Evolutionary conservation across 1,139 yeast genomes (phyloP).

Genomic region (Taiozyma sp.): DNA sequence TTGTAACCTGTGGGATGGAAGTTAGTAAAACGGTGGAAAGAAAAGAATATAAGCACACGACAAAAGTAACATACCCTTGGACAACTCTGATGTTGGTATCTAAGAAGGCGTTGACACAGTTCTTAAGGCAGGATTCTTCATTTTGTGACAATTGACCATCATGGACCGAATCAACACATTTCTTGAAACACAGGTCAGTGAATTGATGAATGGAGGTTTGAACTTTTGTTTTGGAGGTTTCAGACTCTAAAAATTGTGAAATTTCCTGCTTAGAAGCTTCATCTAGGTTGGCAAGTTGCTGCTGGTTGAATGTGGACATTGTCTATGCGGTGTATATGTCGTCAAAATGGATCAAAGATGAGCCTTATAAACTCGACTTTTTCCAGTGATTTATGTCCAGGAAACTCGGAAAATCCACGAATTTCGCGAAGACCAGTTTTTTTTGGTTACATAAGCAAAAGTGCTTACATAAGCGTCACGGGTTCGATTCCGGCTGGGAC

Average conservation of each 20-base stretch:
- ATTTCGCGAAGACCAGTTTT: too few relatives aligned
- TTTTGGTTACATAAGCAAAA: too few relatives aligned
- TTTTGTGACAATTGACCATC: slow-evolving; percentile 45
- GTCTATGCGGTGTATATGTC: background rate
- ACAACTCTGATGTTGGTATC: slow-evolving; percentile 88
- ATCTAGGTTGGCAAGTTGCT: slow-evolving; percentile 61
- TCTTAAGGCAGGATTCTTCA: slow-evolving; percentile 72
- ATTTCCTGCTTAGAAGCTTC: slow-evolving; percentile 72
- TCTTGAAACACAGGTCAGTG: slow-evolving; percentile 88
- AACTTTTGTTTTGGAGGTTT: slow-evolving; percentile 83
- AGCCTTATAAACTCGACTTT: too few relatives aligned
- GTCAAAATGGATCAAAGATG: background rate
- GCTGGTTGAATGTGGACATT: slow-evolving; percentile 56
- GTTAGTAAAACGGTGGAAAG: background rate
- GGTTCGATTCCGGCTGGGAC: background rate
- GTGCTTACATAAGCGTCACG: background rate
- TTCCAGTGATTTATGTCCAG: too few relatives aligned
- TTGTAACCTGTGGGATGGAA: slow-evolving; percentile 14
- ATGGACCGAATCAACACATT: slow-evolving; percentile 62
- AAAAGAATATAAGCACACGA: too few relatives aligned
- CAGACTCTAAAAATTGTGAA: slow-evolving; percentile 71
- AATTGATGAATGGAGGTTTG: slow-evolving; percentile 82
- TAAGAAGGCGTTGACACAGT: slow-evolving; percentile 81
- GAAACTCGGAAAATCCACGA: too few relatives aligned
- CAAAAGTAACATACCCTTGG: slow-evolving; percentile 38